A percentile compares a stretch with the other conserved stretches of the same genome.
phyloP scores from a whole-genome alignment of 495 filamentous ascomycete genomes.

The Talaromyces liani region DNA sequence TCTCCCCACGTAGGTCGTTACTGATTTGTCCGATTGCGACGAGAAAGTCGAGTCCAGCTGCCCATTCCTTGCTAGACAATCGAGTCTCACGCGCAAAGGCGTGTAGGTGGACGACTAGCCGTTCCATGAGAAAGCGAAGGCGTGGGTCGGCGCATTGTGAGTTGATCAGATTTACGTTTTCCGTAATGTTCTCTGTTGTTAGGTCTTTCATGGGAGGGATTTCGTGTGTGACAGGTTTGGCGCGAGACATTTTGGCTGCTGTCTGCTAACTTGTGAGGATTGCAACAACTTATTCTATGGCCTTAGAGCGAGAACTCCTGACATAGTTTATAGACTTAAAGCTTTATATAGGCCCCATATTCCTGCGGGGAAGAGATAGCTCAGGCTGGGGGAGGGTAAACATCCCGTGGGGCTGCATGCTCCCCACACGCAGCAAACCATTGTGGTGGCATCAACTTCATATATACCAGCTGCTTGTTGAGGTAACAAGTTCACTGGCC shows the following conservation, averaged over 20 bases:
- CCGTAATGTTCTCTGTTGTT: slow-evolving; percentile 65
- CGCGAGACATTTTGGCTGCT: slow-evolving; percentile 13
- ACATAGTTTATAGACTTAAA: background rate
- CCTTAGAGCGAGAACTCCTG: background rate
- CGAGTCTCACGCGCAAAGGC: slow-evolving; percentile 64
- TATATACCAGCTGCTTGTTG: background rate
- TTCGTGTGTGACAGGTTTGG: slow-evolving; percentile 41
- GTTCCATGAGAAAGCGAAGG: slow-evolving; percentile 54
- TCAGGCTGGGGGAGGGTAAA: background rate
- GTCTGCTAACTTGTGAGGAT: background rate
- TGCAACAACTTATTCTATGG: background rate
- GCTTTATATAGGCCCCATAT: background rate
- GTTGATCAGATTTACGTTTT: slow-evolving; percentile 57
- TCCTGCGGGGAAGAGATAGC: background rate
- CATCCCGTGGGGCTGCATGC: background rate
- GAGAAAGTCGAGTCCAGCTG: slow-evolving; percentile 52
- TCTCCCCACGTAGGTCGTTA: slow-evolving; percentile 63
- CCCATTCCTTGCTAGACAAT: slow-evolving; percentile 65
- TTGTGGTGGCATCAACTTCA: background rate
- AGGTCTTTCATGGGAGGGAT: slow-evolving; percentile 52
- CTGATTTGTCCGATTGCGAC: slow-evolving; percentile 56
- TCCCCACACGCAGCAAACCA: background rate
- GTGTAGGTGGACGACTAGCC: slow-evolving; percentile 59
- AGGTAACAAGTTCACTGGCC: too few relatives aligned
- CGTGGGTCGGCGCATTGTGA: slow-evolving; percentile 50